A percentile compares a stretch with the other conserved stretches of the same genome.
These are phyloP conservation scores for Vittaforma corneae DNA, from an alignment of 371 early-diverging fungal genomes.

Conservation along the genomic window DNA sequence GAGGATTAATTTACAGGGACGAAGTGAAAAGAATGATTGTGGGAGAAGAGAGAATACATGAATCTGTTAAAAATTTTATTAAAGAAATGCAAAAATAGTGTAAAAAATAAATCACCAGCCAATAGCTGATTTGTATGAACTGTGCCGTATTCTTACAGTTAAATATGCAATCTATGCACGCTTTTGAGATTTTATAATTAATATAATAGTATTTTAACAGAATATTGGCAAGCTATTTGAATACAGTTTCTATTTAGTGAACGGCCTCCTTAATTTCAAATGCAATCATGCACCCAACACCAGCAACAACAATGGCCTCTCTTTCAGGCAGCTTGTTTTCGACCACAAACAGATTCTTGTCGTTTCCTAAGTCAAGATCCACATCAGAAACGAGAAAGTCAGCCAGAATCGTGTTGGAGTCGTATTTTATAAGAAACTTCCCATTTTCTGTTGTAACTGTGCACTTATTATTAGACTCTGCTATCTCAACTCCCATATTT, in stretches of 20 bases:
- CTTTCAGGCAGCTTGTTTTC: neutral
- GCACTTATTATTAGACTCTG: neutral
- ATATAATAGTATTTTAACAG: too few species aligned
- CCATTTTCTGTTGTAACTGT: conserved; percentile 4
- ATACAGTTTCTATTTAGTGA: too few species aligned
- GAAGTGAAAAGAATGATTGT: conserved; percentile 51
- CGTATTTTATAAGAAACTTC: conserved; percentile 8
- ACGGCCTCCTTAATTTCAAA: conserved; percentile 37
- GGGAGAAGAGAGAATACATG: conserved; percentile 40
- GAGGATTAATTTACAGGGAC: conserved; percentile 33
- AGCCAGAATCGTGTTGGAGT: neutral
- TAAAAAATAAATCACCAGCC: too few species aligned
- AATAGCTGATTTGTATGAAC: too few species aligned
- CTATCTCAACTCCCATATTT: conserved; percentile 29
- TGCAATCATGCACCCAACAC: conserved; percentile 41
- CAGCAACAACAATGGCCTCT: conserved; percentile 39
- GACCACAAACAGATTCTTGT: conserved; percentile 19
- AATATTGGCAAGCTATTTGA: too few species aligned
- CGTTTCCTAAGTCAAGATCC: neutral
- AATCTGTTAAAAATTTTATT: conserved; percentile 48
- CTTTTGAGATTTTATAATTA: too few species aligned
- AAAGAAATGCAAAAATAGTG: conserved; percentile 24
- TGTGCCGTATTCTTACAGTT: too few species aligned
- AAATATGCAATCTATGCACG: too few species aligned
- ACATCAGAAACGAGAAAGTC: conserved; percentile 27